These are phyloP conservation scores for Batkoa obscura DNA, from an alignment of 371 early-diverging fungal species.

Conservation along the genomic window DNA sequence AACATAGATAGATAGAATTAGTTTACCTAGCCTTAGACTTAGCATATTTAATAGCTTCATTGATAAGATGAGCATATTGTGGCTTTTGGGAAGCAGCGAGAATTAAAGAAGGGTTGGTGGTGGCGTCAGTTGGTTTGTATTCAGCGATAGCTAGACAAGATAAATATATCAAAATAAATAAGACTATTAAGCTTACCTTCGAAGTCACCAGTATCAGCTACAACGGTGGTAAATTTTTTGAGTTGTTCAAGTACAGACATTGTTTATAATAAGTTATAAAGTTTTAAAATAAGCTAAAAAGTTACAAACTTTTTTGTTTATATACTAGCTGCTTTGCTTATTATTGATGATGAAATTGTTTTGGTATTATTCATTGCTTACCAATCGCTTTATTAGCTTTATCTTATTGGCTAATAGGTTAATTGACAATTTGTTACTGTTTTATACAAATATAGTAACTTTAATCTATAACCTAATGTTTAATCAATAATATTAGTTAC, in stretches of 20 bases:
- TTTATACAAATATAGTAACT: too few species aligned
- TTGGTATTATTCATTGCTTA: too few species aligned
- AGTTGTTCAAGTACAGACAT: conserved; percentile 56
- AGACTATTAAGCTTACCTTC: conserved; percentile 37
- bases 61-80: conserved; percentile 71
- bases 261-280: too few species aligned
- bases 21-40: conserved; percentile 43
- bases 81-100: conserved; percentile 82
- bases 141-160: conserved; percentile 59
- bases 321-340: too few species aligned
- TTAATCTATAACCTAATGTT: too few species aligned
- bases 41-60: conserved; percentile 76
- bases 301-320: too few species aligned
- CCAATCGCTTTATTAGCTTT: too few species aligned
- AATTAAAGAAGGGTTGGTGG: conserved; percentile 97
- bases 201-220: conserved; percentile 97
- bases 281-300: too few species aligned
- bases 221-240: conserved; percentile 85
- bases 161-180: neutral
- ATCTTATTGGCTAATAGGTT: too few species aligned
- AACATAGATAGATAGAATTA: neutral
- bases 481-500: too few species aligned
- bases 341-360: too few species aligned
- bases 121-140: conserved; percentile 97
- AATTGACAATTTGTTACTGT: too few species aligned